Evolutionary conservation across 176 grass and related monocot genomes (phyloP).

Genomic region (Lolium multiflorum): DNA sequence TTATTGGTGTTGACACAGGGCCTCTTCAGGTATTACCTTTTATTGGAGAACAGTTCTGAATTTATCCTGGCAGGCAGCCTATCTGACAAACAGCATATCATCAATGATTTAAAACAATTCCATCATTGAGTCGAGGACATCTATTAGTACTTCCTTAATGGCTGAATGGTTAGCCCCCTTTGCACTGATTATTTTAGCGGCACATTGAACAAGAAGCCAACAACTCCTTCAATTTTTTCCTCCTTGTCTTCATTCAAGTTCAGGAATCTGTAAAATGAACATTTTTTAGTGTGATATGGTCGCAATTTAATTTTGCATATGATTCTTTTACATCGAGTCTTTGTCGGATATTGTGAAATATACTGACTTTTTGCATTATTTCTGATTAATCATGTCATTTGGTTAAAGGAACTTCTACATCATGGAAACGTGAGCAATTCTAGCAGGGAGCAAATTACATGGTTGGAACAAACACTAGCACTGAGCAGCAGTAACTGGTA

Average conservation of each 20-base stretch:
- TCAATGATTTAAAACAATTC: too few species aligned
- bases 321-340: neutral
- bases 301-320: neutral
- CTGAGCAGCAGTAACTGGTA: constrained; percentile 50
- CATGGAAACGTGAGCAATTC: constrained; percentile 43
- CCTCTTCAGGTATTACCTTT: constrained; percentile 62
- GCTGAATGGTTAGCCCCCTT: neutral
- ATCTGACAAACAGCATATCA: neutral
- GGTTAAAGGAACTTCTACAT: constrained; percentile 51
- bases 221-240: neutral
- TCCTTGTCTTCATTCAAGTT: neutral
- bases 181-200: neutral
- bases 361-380: constrained; percentile 9
- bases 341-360: neutral
- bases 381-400: neutral
- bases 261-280: neutral
- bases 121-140: neutral
- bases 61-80: neutral
- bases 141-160: neutral
- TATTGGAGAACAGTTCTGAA: neutral
- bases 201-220: neutral
- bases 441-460: constrained; percentile 45
- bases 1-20: constrained; percentile 72
- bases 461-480: constrained; percentile 45
- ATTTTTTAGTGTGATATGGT: neutral